Base-by-base conservation (phyloP, 345 rosid genomes). In the Brassica nigra region DNA sequence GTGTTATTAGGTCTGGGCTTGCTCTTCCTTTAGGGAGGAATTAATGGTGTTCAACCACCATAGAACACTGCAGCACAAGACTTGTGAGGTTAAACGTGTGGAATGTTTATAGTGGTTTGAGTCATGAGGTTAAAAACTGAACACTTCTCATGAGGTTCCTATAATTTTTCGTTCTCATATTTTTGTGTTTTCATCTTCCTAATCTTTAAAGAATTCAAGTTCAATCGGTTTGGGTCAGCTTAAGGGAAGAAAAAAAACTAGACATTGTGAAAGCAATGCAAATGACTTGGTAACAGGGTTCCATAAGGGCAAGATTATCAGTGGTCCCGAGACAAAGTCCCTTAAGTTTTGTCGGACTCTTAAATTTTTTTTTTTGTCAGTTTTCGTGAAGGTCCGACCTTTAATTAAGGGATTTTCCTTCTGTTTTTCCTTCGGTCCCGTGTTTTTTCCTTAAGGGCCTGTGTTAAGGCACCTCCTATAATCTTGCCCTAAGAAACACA, bases 61-160 rank as follows among this genome's bases (percentile, higher is more conserved):
- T 76, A 79, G 66, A 75, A 80, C 66, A 33, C 82, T 9, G 89
- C 23, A 87, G 71, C 86, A 73, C 80, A 83, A 84, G 74, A 86
- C 84, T 82, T 88, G 91, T 84, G 87, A 82, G 75, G 86, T 87
- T 61, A 88, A 74, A 64, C 76, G 10, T 81, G 81, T 57, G 44
- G 87, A 86, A 75, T 83, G 84, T 77, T 71, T 81, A n/a, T 47
- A 47, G 57, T 2, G 80, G 84, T 76, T 80, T 86, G 27, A 23
- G 1, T 23, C 27, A 23, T 23, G 27, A 23, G 27, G 27, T 23
- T 23, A 23, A 23, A 23, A 23, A 23, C 27, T 23, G 27, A 23
- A 23, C 34, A 81, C 47, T 36, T 39, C 47, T 2, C 47, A 39
- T 30, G 92, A 90, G 94, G 97, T 91, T 16, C 58, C 3, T 39